These are phyloP conservation scores for Aspergillus leporis DNA, from an alignment of 495 filamentous ascomycete species.

Conservation along the genomic window DNA sequence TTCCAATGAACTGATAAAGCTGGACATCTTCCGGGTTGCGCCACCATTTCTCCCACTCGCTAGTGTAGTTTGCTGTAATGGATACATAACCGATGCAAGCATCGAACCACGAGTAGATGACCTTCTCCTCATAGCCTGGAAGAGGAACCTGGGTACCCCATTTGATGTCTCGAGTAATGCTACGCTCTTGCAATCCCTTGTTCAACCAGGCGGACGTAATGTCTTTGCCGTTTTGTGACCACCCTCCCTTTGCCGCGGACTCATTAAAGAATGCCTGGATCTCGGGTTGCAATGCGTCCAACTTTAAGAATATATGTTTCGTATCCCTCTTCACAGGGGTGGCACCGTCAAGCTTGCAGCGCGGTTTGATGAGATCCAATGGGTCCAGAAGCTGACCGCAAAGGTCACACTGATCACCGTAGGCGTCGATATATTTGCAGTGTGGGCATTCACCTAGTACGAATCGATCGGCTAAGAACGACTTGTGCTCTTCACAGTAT, in stretches of 20 bases:
- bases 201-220: slow-evolving; percentile 80
- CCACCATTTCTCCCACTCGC: slow-evolving; percentile 96
- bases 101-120: slow-evolving; percentile 98
- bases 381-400: slow-evolving; percentile 82
- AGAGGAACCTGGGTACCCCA: slow-evolving; percentile 79
- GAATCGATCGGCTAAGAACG: slow-evolving; percentile 90
- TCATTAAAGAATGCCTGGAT: slow-evolving; percentile 70
- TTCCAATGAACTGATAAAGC: slow-evolving; percentile 97
- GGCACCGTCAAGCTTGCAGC: slow-evolving; percentile 83
- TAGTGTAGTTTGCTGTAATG: slow-evolving; percentile 90
- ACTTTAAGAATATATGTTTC: slow-evolving; percentile 71
- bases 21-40: slow-evolving; percentile 82
- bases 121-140: slow-evolving; percentile 72
- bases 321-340: slow-evolving; percentile 72
- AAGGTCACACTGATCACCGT: slow-evolving; percentile 86
- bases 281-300: slow-evolving; percentile 76
- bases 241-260: slow-evolving; percentile 59
- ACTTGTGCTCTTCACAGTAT: slow-evolving; percentile 80
- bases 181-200: slow-evolving; percentile 76
- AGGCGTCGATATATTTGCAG: slow-evolving; percentile 78
- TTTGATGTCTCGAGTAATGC: slow-evolving; percentile 89
- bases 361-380: slow-evolving; percentile 54
- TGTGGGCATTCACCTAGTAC: slow-evolving; percentile 87
- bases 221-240: slow-evolving; percentile 73
- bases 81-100: slow-evolving; percentile 95